Evolutionary conservation across 2,329 filamentous ascomycete species (phyloP).

Genomic region (Stachybotrys elegans): DNA sequence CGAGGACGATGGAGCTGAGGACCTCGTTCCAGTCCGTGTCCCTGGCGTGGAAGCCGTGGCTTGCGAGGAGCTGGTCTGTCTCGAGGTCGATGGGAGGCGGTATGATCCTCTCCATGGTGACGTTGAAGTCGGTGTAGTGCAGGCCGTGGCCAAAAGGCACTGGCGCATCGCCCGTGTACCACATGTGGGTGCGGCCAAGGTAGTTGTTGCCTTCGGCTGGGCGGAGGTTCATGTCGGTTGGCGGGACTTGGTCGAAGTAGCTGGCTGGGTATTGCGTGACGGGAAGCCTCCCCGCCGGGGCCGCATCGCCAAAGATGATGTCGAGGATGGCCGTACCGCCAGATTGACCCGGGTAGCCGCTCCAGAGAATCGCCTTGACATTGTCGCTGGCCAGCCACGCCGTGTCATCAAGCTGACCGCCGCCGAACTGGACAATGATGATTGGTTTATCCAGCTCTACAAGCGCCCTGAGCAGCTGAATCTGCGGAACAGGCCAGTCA

Average conservation of each 20-base stretch:
- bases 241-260: conserved; percentile 43
- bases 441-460: conserved; percentile 37
- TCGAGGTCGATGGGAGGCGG: background rate
- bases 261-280: conserved; percentile 48
- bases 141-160: conserved; percentile 49
- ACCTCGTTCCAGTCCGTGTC: conserved; percentile 4
- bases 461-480: conserved; percentile 39
- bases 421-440: conserved; percentile 45
- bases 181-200: conserved; percentile 53
- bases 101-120: conserved; percentile 5
- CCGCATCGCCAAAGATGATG: conserved; percentile 42
- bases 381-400: conserved; percentile 40
- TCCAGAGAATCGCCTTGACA: conserved; percentile 49
- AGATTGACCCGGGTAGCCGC: conserved; percentile 53
- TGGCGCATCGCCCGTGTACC: conserved; percentile 41
- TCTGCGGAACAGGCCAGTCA: conserved; percentile 45
- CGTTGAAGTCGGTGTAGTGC: conserved; percentile 50
- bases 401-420: conserved; percentile 39
- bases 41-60: background rate
- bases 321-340: conserved; percentile 50
- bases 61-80: conserved; percentile 5
- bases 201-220: conserved; percentile 30
- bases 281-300: conserved; percentile 47
- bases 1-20: conserved; percentile 3
- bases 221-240: conserved; percentile 51